Evolutionary conservation across 345 rosid species (phyloP).

Genomic region (Firmiana major): DNA sequence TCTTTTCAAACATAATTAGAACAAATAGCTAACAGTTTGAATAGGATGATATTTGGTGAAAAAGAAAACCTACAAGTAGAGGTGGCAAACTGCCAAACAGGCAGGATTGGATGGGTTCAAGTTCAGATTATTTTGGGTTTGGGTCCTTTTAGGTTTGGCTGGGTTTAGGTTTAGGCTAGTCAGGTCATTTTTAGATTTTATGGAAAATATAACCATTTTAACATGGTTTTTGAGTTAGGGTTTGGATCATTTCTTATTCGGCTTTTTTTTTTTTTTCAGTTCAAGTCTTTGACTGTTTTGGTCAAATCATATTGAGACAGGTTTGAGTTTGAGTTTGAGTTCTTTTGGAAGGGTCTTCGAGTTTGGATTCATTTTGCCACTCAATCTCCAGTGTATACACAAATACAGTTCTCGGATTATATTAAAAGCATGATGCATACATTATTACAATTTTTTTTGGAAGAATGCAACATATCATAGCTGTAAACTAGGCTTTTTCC

Average conservation of each 20-base stretch:
- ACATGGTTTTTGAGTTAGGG: background rate
- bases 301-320: background rate
- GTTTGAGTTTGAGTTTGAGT: background rate
- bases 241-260: background rate
- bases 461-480: background rate
- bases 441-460: background rate
- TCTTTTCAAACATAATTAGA: background rate
- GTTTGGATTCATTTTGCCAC: background rate
- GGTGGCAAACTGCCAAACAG: too few species aligned
- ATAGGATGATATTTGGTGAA: background rate
- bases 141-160: background rate
- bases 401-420: background rate
- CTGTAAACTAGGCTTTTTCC: background rate
- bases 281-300: background rate
- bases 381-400: background rate
- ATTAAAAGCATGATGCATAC: background rate
- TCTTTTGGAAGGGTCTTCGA: too few species aligned
- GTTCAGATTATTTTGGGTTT: background rate
- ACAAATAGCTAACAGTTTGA: background rate
- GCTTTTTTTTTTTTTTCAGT: too few species aligned
- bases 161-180: background rate
- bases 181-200: background rate
- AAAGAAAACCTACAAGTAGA: background rate
- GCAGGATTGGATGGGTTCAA: background rate
- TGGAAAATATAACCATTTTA: background rate